These are phyloP conservation scores for Scheffersomyces quercinus DNA, from an alignment of 1,139 yeast genomes.

Conservation along the genomic window DNA sequence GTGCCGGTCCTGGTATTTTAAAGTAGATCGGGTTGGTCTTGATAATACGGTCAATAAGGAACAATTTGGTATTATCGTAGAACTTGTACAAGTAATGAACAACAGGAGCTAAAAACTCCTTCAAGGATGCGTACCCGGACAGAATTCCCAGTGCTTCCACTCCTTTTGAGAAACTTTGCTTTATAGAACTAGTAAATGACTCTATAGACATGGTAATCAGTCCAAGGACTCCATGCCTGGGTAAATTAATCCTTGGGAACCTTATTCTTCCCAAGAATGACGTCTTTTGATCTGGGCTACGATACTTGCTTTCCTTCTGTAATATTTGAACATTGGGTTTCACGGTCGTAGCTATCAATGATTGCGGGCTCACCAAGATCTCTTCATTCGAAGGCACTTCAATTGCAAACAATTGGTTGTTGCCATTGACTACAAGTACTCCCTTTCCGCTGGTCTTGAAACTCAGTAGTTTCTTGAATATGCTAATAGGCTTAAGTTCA, in stretches of 20 bases:
- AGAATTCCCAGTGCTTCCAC: background rate
- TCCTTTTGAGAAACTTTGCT: background rate
- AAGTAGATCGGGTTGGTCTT: constrained; percentile 10
- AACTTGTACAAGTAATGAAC: background rate
- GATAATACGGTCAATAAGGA: background rate
- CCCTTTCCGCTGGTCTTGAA: constrained; percentile 17
- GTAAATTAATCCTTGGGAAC: background rate
- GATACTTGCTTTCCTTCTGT: background rate
- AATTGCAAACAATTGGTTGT: constrained; percentile 13
- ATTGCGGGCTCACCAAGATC: constrained; percentile 12
- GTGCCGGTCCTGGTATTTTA: constrained; percentile 16
- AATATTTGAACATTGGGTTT: background rate
- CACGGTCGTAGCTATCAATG: constrained; percentile 17
- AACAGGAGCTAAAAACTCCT: background rate
- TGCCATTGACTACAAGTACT: constrained; percentile 17
- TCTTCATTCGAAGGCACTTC: constrained; percentile 14
- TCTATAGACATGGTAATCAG: background rate
- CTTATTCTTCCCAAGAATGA: too few relatives aligned
- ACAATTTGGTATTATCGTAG: background rate
- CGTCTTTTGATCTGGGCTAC: background rate
- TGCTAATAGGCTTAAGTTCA: constrained; percentile 8
- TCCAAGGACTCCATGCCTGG: background rate
- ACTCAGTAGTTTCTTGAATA: constrained; percentile 5
- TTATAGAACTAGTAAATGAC: background rate
- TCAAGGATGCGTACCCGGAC: background rate